phyloP scores from a whole-genome alignment of 805 yeast genomes.

The Komagataella pseudopastoris region DNA sequence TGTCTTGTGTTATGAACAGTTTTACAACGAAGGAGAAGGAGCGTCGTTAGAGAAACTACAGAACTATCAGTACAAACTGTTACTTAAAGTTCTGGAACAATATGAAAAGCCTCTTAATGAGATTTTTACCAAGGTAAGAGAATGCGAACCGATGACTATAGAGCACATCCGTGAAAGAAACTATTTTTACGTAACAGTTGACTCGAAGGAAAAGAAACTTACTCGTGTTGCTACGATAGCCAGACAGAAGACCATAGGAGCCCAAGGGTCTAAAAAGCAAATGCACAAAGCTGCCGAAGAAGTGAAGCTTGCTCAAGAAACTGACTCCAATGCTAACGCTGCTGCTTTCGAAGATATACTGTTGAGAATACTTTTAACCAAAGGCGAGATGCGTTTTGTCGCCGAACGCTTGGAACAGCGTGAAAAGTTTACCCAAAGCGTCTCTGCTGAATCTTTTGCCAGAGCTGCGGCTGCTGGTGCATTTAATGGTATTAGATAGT shows the following conservation, averaged over 20 bases:
- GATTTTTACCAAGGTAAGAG: constrained; percentile 45
- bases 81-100: constrained; percentile 49
- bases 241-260: constrained; percentile 54
- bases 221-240: constrained; percentile 36
- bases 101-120: constrained; percentile 37
- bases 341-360: constrained; percentile 51
- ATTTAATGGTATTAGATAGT: not conserved
- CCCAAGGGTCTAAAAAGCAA: constrained; percentile 51
- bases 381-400: constrained; percentile 38
- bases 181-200: constrained; percentile 18
- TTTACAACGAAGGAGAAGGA: constrained; percentile 72
- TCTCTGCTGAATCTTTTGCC: constrained; percentile 14
- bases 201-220: constrained; percentile 6
- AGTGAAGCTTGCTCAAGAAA: constrained; percentile 23
- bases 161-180: constrained; percentile 34
- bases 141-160: constrained; percentile 39
- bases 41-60: constrained; percentile 56
- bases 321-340: constrained; percentile 24
- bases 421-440: constrained; percentile 25
- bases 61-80: constrained; percentile 47
- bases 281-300: constrained; percentile 33
- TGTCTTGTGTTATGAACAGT: constrained; percentile 54
- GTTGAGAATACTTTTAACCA: constrained; percentile 52
- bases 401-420: constrained; percentile 46
- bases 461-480: not conserved